Evolutionary conservation across 441 rosid genomes (phyloP).

Genomic region (Erodium texanum): DNA sequence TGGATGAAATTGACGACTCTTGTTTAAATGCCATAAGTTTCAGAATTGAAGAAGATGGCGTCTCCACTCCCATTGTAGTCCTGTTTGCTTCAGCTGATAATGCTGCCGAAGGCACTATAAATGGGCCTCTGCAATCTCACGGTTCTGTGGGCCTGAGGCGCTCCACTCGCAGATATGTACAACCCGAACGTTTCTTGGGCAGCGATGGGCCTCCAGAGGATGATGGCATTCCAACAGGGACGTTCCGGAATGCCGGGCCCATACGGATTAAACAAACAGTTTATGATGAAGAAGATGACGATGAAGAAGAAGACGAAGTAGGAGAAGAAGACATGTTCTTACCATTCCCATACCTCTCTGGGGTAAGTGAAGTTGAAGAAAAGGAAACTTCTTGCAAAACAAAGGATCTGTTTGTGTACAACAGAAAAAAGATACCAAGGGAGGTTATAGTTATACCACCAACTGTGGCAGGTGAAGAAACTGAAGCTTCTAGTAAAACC

Average conservation of each 20-base stretch:
- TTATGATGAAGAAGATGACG: conserved; percentile 12
- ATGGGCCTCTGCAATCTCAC: conserved; percentile 19
- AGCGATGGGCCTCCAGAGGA: conserved; percentile 37
- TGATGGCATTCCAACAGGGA: conserved; percentile 32
- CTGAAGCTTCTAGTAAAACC: too few relatives aligned
- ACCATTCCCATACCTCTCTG: conserved; percentile 42
- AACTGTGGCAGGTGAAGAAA: too few relatives aligned
- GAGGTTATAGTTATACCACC: too few relatives aligned
- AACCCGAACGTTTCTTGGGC: conserved; percentile 61
- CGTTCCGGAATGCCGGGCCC: too few relatives aligned
- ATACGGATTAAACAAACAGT: conserved; percentile 36
- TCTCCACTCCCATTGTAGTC: conserved; percentile 32
- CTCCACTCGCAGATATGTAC: conserved; percentile 62
- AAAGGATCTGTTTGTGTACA: too few relatives aligned
- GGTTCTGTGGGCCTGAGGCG: conserved; percentile 50
- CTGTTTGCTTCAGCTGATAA: conserved; percentile 26
- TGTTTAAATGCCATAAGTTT: conserved; percentile 38
- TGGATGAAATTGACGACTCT: conserved; percentile 28
- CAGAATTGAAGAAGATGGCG: conserved; percentile 33
- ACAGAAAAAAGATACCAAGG: too few relatives aligned
- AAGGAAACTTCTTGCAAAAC: not conserved
- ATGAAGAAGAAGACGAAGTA: conserved; percentile 15
- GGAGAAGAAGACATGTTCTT: conserved; percentile 20
- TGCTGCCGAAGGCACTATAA: not conserved
- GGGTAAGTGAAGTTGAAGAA: not conserved